Evolutionary conservation across 345 rosid species (phyloP).

Genomic region (Ceriops tagal): DNA sequence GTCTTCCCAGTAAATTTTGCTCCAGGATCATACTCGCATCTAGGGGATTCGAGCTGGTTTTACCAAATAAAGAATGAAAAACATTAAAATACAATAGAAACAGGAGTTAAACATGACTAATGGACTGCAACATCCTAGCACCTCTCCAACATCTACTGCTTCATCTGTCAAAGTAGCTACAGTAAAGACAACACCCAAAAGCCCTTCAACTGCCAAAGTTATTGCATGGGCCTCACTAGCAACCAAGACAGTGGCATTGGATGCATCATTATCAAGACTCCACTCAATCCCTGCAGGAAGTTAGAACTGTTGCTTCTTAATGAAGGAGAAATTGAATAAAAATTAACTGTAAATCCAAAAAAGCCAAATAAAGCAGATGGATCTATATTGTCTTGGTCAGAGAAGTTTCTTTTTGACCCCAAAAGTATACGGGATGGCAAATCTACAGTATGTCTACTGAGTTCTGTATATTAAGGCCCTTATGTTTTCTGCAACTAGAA

Average conservation of each 20-base stretch:
- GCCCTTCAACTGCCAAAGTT: conserved; percentile 89
- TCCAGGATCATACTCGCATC: conserved; percentile 62
- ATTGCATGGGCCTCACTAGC: conserved; percentile 99
- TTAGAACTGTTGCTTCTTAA: conserved; percentile 10
- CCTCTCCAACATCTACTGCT: conserved; percentile 94
- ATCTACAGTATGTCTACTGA: not conserved
- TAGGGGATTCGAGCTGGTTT: conserved; percentile 85
- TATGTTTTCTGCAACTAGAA: too few relatives aligned
- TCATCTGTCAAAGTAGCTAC: conserved; percentile 95
- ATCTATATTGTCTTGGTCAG: not conserved
- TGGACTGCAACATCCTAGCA: conserved; percentile 29
- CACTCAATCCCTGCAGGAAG: conserved; percentile 79
- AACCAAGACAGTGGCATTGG: conserved; percentile 91
- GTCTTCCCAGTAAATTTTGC: conserved; percentile 60
- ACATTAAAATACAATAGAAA: conserved; percentile 12
- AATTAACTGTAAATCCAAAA: conserved; percentile 5
- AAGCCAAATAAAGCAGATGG: not conserved
- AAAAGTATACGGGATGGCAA: not conserved
- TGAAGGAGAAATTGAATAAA: conserved; percentile 13
- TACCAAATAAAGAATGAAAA: conserved; percentile 20
- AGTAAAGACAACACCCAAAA: conserved; percentile 87
- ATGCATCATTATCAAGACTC: conserved; percentile 97
- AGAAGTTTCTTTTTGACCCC: conserved; percentile 4
- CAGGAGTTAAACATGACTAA: conserved; percentile 12
- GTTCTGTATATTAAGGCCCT: too few relatives aligned